Evolutionary conservation across 768 basidiomycete species (phyloP).

Genomic region (Macrocybe gigantea): DNA sequence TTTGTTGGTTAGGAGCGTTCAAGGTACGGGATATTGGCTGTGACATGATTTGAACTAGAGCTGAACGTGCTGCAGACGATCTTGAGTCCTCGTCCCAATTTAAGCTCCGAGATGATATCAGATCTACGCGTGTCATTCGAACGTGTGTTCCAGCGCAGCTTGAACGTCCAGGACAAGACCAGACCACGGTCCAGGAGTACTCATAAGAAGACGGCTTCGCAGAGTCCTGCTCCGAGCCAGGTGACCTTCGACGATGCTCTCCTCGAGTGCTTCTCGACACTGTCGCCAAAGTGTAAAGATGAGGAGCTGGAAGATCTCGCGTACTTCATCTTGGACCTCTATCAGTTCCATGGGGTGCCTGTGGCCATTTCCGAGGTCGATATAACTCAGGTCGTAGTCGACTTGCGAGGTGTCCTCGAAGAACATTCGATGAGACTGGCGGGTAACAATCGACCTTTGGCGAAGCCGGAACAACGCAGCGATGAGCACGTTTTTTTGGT

Average conservation of each 20-base stretch:
- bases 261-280: constrained; percentile 79
- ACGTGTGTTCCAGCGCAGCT: constrained; percentile 64
- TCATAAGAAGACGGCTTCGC: constrained; percentile 29
- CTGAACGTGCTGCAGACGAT: constrained; percentile 44
- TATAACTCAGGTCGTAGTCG: constrained; percentile 82
- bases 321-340: constrained; percentile 90
- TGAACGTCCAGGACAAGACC: constrained; percentile 51
- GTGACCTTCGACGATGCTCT: constrained; percentile 66
- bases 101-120: constrained; percentile 39
- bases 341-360: constrained; percentile 87
- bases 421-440: constrained; percentile 48
- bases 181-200: constrained; percentile 37
- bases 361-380: constrained; percentile 91
- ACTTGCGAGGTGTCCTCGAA: constrained; percentile 72
- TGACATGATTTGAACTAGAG: neutral
- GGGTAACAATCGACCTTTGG: constrained; percentile 18
- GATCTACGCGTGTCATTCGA: constrained; percentile 68
- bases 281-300: constrained; percentile 78
- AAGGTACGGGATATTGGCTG: constrained; percentile 52
- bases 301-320: constrained; percentile 95
- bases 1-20: constrained; percentile 96
- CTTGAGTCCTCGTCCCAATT: constrained; percentile 39
- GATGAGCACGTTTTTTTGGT: constrained; percentile 84
- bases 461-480: constrained; percentile 12
- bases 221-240: constrained; percentile 30